Evolutionary conservation across 2,329 filamentous ascomycete genomes (phyloP), one percentile per base, ranked within the genome.

Genomic region (Alternaria viburni): DNA sequence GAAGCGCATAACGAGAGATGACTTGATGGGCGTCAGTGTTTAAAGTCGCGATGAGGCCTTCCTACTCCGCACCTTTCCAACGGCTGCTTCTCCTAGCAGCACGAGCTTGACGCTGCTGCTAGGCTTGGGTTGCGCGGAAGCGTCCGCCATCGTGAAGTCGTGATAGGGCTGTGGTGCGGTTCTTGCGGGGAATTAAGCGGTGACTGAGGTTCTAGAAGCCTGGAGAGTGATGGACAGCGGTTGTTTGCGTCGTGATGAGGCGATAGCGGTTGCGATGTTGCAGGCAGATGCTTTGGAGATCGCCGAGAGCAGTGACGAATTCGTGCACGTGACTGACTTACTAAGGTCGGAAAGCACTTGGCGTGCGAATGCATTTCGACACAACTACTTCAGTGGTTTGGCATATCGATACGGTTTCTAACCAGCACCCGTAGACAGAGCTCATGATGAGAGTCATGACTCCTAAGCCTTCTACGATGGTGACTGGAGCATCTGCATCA

Each of bases 41-140:
- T 28, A 26, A n/a, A 11, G 7, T 30, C 15, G 17, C 17, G 21
- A n/a, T 2, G 13, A 28, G 9, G 4, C 4, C 17, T 17, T 49
- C 4, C 2, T n/a, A 19, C 32, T 15, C 26, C 21, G 44, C 85
- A 97, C 96, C 91, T 99, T 99, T 88, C 96, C 96, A 61, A 99
- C 96, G 65, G 96, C 96, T 68, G 96, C 96, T 85, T 99, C 96
- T 72, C 96, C 96, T 62, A 99, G 90, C 79, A 99, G 88, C 70
- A 99, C 96, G 73, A 99, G 91, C 90, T 99, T 99, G 81, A 99
- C 96, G 85, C 96, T 99, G 89, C 94, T 98, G 87, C 94, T 98
- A 67, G 96, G 96, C 86, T 98, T 99, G 65, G 93, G 91, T 74
- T 89, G 86, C 72, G 83, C 81, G 72, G 84, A 82, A 79, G 87